Evolutionary conservation across 139 green algal species (phyloP).

Genomic region (Picochlorum sp.): DNA sequence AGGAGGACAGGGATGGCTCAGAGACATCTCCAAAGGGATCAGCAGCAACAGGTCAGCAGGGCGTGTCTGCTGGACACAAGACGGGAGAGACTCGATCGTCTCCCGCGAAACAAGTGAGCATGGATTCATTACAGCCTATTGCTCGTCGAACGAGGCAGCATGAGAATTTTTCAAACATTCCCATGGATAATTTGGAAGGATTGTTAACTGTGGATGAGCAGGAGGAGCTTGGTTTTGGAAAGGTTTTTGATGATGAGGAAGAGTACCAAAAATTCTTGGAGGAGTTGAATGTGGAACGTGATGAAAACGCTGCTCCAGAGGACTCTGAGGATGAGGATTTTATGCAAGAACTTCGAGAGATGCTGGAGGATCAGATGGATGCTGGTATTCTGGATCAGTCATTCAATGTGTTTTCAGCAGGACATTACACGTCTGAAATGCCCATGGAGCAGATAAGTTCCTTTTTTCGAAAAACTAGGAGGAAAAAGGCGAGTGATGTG

Average conservation of each 20-base stretch:
- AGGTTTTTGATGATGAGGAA: constrained; percentile 2
- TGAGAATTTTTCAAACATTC: background rate
- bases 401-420: no score
- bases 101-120: background rate
- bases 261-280: background rate
- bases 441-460: background rate
- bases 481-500: background rate
- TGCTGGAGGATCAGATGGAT: constrained; percentile 1
- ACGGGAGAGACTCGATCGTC: no score
- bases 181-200: constrained; percentile 1
- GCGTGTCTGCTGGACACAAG: no score
- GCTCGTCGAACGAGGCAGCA: background rate
- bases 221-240: constrained; percentile 1
- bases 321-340: constrained; percentile 5
- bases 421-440: background rate
- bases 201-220: background rate
- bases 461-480: background rate
- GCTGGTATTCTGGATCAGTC: background rate
- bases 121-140: constrained; percentile 3
- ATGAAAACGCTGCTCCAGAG: background rate
- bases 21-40: no score
- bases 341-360: background rate
- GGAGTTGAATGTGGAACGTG: background rate
- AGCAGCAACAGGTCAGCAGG: no score
- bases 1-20: background rate